Base-by-base conservation (phyloP, 345 rosid genomes). In the Streptanthus diversifolius region DNA sequence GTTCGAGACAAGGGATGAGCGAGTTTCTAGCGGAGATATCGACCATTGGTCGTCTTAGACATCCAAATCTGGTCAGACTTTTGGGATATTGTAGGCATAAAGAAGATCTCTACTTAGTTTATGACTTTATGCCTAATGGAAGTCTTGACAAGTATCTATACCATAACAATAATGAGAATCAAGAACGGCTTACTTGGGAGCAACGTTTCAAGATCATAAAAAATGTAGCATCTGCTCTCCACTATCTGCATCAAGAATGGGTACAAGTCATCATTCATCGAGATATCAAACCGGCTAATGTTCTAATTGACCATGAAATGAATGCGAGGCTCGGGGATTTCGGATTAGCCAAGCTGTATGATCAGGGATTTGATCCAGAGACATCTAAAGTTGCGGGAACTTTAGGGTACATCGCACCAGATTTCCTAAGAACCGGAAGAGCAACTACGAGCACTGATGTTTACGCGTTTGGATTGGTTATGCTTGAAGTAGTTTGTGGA, bases 11-110 rank as follows among this genome's bases (percentile, higher is more conserved):
- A 51, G 87, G 89, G 9, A 85, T 87, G 77, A 79, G 77, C 7
- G 88, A 83, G 66, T 85, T 87, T 41, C 45, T 87, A 40, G 86
- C 89, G 0, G 85, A 85, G 70, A 80, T 87, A 33, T 79, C 78
- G 0, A 85, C 75, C n/a, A 79, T 83, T 8, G 80, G 85, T 5
- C 75, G 71, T 44, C 73, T 82, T 0, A 71, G 80, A 11, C 87
- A 84, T 73, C 63, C 66, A 0, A 76, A 83, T 43, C 10, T 85
- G 15, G 86, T 83, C 4, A 75, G 70, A 12, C 82, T 83, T 58
- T 79, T 75, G 8, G 89, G 86, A 0, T 83, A 81, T 53, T 85
- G 85, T 68, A 77, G 73, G 55, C 73, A 72, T 21, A 67, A 71
- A 63, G 80, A 72, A 8, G 79, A 80, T 65, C 82, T 85, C 11